phyloP scores from a whole-genome alignment of 805 yeast genomes.

The Lipomyces spencermartinsiae region DNA sequence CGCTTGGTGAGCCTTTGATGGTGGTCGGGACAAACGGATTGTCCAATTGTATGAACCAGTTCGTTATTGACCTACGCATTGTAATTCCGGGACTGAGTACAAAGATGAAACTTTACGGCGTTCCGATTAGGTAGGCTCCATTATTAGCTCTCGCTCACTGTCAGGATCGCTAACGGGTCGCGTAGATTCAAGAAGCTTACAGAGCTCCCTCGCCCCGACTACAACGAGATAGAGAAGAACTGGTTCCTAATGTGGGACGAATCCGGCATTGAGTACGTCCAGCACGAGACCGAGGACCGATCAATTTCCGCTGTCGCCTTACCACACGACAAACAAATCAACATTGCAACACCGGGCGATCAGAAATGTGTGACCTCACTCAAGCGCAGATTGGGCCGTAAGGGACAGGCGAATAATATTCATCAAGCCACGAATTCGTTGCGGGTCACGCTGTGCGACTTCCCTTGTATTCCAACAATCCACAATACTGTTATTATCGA shows the following conservation, averaged over 20 bases:
- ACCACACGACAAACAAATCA: conserved; percentile 6
- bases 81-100: conserved; percentile 23
- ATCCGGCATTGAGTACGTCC: conserved; percentile 12
- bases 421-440: conserved; percentile 32
- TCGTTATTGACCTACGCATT: conserved; percentile 30
- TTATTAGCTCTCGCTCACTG: background rate
- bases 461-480: conserved; percentile 34
- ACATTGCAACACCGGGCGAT: background rate
- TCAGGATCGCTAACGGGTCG: background rate
- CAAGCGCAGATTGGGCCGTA: background rate
- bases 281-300: conserved; percentile 24
- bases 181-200: conserved; percentile 13
- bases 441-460: conserved; percentile 33
- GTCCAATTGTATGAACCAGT: conserved; percentile 30
- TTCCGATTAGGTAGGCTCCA: conserved; percentile 23
- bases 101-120: conserved; percentile 15
- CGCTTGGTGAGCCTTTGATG: conserved; percentile 35
- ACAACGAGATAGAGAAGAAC: conserved; percentile 28
- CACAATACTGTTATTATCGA: conserved; percentile 32
- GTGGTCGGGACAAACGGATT: conserved; percentile 32
- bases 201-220: conserved; percentile 22
- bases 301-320: conserved; percentile 10
- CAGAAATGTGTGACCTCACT: conserved; percentile 15
- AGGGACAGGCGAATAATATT: conserved; percentile 10
- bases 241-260: conserved; percentile 34